Percentiles rank a stretch among this genome's conserved stretches.
phyloP scores from a whole-genome alignment of 352 stramenopile species.

The Phytopythium mirpurense region DNA sequence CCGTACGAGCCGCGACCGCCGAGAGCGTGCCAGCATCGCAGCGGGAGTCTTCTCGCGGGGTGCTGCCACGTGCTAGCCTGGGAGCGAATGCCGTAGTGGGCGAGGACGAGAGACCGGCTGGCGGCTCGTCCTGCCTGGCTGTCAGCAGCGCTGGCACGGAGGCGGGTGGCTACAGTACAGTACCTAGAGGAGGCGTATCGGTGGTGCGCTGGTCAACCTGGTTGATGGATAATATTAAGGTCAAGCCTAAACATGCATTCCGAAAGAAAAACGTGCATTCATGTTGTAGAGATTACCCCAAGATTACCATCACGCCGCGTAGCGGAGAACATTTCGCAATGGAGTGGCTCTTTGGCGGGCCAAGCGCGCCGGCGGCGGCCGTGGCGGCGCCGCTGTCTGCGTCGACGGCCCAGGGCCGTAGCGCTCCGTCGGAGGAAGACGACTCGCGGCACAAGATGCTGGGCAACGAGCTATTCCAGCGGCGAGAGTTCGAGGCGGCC shows the following conservation, averaged over 20 bases:
- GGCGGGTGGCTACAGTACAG: too few species aligned
- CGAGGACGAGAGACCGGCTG: too few species aligned
- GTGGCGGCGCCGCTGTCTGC: slow-evolving; percentile 42
- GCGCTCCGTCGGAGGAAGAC: slow-evolving; percentile 52
- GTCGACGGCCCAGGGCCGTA: slow-evolving; percentile 56
- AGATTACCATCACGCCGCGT: too few species aligned
- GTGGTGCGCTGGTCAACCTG: too few species aligned
- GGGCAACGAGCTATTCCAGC: slow-evolving; percentile 64
- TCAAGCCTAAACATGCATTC: slow-evolving; percentile 1
- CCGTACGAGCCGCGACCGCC: background rate
- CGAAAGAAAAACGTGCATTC: background rate
- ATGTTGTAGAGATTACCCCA: too few species aligned
- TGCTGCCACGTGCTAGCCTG: too few species aligned
- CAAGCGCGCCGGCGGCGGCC: slow-evolving; percentile 2
- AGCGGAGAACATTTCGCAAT: too few species aligned
- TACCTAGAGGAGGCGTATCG: too few species aligned
- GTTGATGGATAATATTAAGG: background rate
- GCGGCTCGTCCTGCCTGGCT: too few species aligned
- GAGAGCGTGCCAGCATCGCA: background rate
- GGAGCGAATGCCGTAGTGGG: background rate
- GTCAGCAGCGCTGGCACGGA: too few species aligned
- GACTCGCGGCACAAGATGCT: slow-evolving; percentile 61
- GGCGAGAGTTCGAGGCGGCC: slow-evolving; percentile 45
- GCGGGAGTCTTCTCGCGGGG: background rate
- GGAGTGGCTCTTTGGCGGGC: slow-evolving; percentile 60